phyloP scores from a whole-genome alignment of 768 basidiomycete genomes.

The Lentinula raphanica region DNA sequence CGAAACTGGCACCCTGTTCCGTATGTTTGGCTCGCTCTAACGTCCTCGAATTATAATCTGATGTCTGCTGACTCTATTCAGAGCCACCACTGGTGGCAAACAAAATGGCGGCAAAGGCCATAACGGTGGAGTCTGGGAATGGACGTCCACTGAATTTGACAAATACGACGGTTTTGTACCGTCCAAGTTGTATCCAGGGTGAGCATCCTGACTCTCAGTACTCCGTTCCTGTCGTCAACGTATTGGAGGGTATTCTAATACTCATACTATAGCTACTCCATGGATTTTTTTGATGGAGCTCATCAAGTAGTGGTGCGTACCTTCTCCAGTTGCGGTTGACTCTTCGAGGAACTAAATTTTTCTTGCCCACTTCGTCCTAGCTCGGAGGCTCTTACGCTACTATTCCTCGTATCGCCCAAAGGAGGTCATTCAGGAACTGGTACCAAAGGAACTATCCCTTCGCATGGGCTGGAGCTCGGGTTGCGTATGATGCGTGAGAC shows the following conservation, averaged over 20 bases:
- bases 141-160: conserved; percentile 82
- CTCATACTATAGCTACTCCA: conserved; percentile 52
- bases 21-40: conserved; percentile 40
- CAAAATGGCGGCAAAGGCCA: conserved; percentile 53
- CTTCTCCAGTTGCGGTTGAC: background rate
- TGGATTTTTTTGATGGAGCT: conserved; percentile 86
- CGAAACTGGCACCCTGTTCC: conserved; percentile 92
- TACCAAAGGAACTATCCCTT: conserved; percentile 90
- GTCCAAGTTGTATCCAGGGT: conserved; percentile 86
- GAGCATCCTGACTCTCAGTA: too few relatives aligned
- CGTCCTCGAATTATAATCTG: background rate
- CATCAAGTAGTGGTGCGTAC: conserved; percentile 82
- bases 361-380: conserved; percentile 31
- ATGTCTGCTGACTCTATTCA: conserved; percentile 19
- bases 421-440: conserved; percentile 81
- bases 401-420: conserved; percentile 72
- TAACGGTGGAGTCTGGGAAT: conserved; percentile 98
- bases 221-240: background rate
- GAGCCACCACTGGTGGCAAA: conserved; percentile 63
- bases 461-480: conserved; percentile 74
- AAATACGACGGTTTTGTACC: conserved; percentile 69
- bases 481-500: conserved; percentile 37
- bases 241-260: background rate
- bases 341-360: conserved; percentile 8
- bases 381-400: conserved; percentile 89